A percentile compares a stretch with the other conserved stretches of the same genome.
Conservation (phyloP, 139 green algal species). For the Tetradesmus obliquus region DNA sequence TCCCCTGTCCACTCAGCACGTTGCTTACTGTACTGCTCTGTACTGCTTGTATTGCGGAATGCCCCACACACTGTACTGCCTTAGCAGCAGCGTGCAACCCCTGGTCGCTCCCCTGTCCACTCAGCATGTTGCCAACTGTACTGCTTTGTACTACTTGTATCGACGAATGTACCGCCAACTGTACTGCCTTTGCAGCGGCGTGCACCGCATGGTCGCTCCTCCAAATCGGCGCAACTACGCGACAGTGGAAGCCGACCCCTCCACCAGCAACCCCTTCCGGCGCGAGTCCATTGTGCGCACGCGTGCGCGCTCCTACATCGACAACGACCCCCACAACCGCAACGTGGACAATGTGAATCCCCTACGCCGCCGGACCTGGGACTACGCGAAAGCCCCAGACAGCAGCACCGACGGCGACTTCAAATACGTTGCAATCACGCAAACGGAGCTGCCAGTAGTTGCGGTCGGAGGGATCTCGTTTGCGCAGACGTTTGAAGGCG, state of each 20-base stretch:
- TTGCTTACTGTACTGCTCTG: not conserved
- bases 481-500: not conserved
- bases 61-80: no score
- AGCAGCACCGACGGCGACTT: not conserved
- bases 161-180: not conserved
- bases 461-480: not conserved
- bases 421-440: not conserved
- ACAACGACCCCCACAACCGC: not conserved
- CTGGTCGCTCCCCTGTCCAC: no score
- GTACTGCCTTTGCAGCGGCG: not conserved
- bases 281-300: not conserved
- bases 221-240: not conserved
- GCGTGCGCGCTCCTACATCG: not conserved
- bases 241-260: not conserved
- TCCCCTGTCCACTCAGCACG: no score
- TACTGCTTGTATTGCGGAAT: not conserved
- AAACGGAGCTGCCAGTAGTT: not conserved
- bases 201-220: not conserved
- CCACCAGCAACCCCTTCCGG: not conserved
- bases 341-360: not conserved
- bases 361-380: not conserved
- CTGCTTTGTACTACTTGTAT: not conserved
- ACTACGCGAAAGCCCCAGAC: not conserved
- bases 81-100: no score
- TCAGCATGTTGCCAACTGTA: not conserved